Evolutionary conservation across 2,329 filamentous ascomycete species (phyloP), one percentile per base, ranked within the genome.

Genomic region (Pestalotiopsis sp.): DNA sequence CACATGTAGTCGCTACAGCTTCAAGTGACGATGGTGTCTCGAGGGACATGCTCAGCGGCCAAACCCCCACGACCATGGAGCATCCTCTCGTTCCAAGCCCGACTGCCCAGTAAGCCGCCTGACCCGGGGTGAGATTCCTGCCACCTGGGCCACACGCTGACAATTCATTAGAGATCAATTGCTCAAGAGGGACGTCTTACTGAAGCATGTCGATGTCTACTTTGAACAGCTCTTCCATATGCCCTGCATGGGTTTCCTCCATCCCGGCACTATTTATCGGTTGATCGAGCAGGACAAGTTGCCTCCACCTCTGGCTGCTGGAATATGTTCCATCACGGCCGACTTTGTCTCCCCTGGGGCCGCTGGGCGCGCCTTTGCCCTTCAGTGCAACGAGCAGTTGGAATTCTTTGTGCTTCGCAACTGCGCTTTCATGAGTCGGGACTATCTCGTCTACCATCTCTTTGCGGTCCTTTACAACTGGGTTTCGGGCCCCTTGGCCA

Each of bases 391-490:
- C 67, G 77, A 80, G 17, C 75, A 80, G 64, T 78, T 83, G 45
- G 81, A 83, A 67, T 75, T 78, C 65, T 78, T 80, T 72, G 70
- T 84, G 45, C 77, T 82, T 74, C 77, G 80, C 58, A 78, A 82
- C 71, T 77, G 85, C 66, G 78, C 80, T 71, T 63, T 61, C 41
- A 68, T 70, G 68, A 41, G 52, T 11, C 66, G 49, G 25, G 62
- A 66, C 17, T 27, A 68, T 14, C 59, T 70, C 7, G 66, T 70
- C 3, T 66, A 57, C 9, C 66, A 70, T 36, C 61, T 67, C 14
- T 59, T 70, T 20, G 68, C 63, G 2, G 66, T 63, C 6, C 57
- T 66, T 12, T 70, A 70, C 39, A 70, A 68, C 58, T 70, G 68
- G 68, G 66, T 68, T 66, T 70, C 62, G 3, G 68, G 68, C 9